phyloP scores from a whole-genome alignment of 179 eudicot genomes.

The Carnegiea gigantea region DNA sequence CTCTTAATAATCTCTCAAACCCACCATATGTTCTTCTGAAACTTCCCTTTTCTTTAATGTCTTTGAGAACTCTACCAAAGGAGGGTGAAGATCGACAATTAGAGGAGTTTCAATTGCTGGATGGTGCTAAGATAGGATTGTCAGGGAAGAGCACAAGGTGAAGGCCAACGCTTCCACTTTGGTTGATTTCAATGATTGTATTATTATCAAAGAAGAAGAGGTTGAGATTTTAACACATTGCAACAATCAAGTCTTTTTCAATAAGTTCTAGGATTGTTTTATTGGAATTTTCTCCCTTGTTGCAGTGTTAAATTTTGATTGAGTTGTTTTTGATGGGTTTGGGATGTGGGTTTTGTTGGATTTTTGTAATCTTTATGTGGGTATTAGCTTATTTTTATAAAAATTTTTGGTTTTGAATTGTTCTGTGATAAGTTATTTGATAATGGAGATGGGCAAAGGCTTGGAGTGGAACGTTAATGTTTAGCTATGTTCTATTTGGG shows the following conservation, averaged over 20 bases:
- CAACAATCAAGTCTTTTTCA: too few species aligned
- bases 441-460: too few species aligned
- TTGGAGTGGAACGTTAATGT: too few species aligned
- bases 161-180: slow-evolving; percentile 21
- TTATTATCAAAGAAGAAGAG: slow-evolving; percentile 83
- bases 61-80: too few species aligned
- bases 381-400: neutral
- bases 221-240: slow-evolving; percentile 95
- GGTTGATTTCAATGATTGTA: slow-evolving; percentile 60
- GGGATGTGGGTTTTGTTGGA: neutral
- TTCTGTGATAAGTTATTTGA: neutral
- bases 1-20: slow-evolving; percentile 1
- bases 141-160: too few species aligned
- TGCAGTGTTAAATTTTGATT: too few species aligned
- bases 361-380: slow-evolving; percentile 3
- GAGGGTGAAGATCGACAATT: neutral
- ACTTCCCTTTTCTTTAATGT: neutral
- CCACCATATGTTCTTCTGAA: neutral
- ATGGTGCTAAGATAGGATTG: slow-evolving; percentile 41
- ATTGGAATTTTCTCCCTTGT: neutral
- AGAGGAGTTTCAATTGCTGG: slow-evolving; percentile 40
- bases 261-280: slow-evolving; percentile 75
- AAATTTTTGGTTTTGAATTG: neutral
- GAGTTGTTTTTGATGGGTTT: too few species aligned
- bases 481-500: too few species aligned